Base-by-base conservation (phyloP, 202 grass and related monocot species). In the Sporobolus alterniflorus region DNA sequence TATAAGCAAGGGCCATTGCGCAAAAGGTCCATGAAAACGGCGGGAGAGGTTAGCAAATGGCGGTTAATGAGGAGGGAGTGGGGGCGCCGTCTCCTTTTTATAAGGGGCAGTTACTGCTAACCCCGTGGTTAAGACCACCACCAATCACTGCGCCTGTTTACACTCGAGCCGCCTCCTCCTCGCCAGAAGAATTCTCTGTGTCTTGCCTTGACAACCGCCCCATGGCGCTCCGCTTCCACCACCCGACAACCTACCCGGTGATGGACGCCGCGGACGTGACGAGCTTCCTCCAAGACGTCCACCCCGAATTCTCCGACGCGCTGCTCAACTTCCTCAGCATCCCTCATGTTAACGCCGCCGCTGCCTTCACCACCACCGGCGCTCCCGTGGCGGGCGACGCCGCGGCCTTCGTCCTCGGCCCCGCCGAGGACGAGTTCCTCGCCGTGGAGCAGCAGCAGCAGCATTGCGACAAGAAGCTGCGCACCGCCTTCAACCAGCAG, bases 181-280 rank as follows among this genome's bases (percentile, higher is more conserved):
- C 43, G 43, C 61, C 74, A 17, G 32, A 29, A 17, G 32, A 29
- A 73, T 81, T 49, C 74, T 49, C n/a, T 47, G 49, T 28, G n/a
- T n/a, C n/a, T n/a, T n/a, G n/a, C 36, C 4, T 39, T 8, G 36
- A 39, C 36, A 39, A 39, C 36, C 36, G 8, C 28, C 28, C 71
- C 77, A 91, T 88, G 92, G 69, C 84, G 36, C 44, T 92, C 32
- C 82, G 84, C 67, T 88, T 75, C 87, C 80, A 84, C 87, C 80
- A 84, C 68, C 69, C 64, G 78, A 79, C 57, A 67, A 51, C 36
- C 62, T 55, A 74, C 22, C 8, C 69, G 20, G 29, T 80, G 33
- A 64, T 62, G 14, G 61, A 39, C 29, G 39, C 46, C 22, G 36
- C 67, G 15, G 55, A 29, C 73, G 39, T 86, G 69, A 50, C 72